Base-by-base conservation (phyloP, 2,329 filamentous ascomycete species). In the Cylindrodendrum hubeiense region DNA sequence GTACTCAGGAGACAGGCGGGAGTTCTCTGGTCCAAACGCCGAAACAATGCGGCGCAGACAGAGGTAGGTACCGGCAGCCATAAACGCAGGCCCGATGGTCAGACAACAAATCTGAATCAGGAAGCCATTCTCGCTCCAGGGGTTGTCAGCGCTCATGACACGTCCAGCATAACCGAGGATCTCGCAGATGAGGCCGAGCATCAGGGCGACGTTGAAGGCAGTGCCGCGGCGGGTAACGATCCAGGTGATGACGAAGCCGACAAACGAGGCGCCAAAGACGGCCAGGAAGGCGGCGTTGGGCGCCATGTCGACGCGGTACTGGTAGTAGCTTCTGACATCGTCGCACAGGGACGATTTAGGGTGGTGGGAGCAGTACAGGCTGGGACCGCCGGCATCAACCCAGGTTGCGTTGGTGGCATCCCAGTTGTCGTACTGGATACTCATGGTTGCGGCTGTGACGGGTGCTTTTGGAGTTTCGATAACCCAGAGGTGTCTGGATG, bases 41-140 rank as follows among this genome's bases (percentile, higher is more conserved):
- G 78, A 77, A 12, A 86, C 84, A 66, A 87, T 85, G 41, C 81
- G 78, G 12, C 83, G 75, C 52, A 91, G 79, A 65, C 87, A 90
- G 55, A 92, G 79, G 72, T 92, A 92, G 43, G 92, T 84, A 2
- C 84, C 87, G 1, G 88, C 90, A 9, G 88, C 85, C 75, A 91
- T 82, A 73, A 91, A 91, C 1, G 89, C 89, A 0, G 90, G 90
- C 0, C 82, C 89, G 63, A 91, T 85, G 4, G 89, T 91, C 61
- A 93, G 81, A 68, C 85, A 87, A 72, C 87, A 84, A 39, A 90
- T 85, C 74, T 91, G 88, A 39, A 89, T 85, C 60, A 86, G 71
- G 75, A 87, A 87, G 21, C 80, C 78, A 43, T 78, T 75, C 66
- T 82, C 74, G n/a, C 71, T 68, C 80, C 83, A 90, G 4, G 83